Conservation (phyloP, 768 basidiomycete species). For the Leccinum arenicola region DNA sequence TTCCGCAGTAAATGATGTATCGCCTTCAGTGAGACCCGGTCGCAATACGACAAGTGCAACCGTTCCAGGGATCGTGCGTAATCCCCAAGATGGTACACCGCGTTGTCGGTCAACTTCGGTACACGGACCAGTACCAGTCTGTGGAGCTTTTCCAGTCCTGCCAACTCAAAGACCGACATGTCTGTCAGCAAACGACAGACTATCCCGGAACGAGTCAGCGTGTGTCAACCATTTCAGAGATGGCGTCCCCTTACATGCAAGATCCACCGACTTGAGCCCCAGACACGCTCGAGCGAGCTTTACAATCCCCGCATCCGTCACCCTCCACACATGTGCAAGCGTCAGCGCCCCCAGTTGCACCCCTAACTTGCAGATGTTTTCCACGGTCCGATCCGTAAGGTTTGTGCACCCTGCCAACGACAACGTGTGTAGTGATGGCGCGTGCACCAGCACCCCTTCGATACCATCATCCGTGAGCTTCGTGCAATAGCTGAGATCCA, state of each 20-base stretch:
- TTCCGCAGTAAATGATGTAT: constrained; percentile 66
- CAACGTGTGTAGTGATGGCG: constrained; percentile 72
- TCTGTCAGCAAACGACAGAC: constrained; percentile 85
- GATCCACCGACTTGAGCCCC: constrained; percentile 76
- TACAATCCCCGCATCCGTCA: constrained; percentile 77
- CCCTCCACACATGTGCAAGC: constrained; percentile 72
- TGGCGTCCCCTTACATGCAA: constrained; percentile 64
- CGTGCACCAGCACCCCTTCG: constrained; percentile 70
- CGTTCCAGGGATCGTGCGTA: constrained; percentile 69
- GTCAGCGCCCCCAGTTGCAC: constrained; percentile 76
- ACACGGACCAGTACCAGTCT: constrained; percentile 81
- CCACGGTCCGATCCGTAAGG: constrained; percentile 71
- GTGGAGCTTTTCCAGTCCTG: constrained; percentile 62
- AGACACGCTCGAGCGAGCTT: constrained; percentile 67
- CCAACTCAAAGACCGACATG: constrained; percentile 78
- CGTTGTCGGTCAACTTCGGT: constrained; percentile 80
- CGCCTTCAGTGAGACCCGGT: constrained; percentile 72
- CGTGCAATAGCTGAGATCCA: constrained; percentile 75
- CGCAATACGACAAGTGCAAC: constrained; percentile 85
- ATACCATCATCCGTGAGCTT: constrained; percentile 73
- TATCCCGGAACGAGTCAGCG: constrained; percentile 30
- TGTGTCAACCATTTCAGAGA: constrained; percentile 1
- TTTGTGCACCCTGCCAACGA: constrained; percentile 73
- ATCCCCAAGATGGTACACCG: constrained; percentile 74
- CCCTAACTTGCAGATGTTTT: constrained; percentile 67